A percentile compares a stretch with the other conserved stretches of the same genome.
Conservation (phyloP, 352 stramenopile genomes). For the Nothophytophthora sp. region DNA sequence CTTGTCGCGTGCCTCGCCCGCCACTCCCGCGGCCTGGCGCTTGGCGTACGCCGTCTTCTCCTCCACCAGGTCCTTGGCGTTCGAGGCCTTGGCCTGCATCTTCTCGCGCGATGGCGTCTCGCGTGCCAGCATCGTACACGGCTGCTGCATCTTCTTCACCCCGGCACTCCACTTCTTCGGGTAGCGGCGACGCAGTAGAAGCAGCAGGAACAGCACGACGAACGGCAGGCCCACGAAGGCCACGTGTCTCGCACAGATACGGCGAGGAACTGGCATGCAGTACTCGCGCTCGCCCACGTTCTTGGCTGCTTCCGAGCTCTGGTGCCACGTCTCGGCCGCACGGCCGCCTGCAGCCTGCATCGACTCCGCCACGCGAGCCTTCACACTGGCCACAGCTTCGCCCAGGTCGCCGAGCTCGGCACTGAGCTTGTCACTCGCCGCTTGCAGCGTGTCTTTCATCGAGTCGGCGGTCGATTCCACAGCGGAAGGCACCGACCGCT, state of each 20-base stretch:
- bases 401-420: conserved; percentile 29
- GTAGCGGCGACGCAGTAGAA: conserved; percentile 58
- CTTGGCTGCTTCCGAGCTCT: conserved; percentile 51
- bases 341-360: conserved; percentile 36
- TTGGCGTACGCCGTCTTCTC: conserved; percentile 39
- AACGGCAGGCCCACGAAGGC: conserved; percentile 43
- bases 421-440: conserved; percentile 37
- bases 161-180: conserved; percentile 65
- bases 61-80: conserved; percentile 11
- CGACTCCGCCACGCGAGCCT: conserved; percentile 51
- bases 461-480: conserved; percentile 23
- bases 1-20: conserved; percentile 35
- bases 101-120: conserved; percentile 41
- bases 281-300: conserved; percentile 47
- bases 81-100: conserved; percentile 24
- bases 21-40: conserved; percentile 29
- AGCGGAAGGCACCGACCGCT: conserved; percentile 10
- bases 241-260: conserved; percentile 50
- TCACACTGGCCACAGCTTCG: conserved; percentile 45
- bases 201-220: conserved; percentile 30
- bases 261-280: conserved; percentile 51
- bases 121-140: conserved; percentile 44
- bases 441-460: conserved; percentile 33
- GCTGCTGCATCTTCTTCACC: conserved; percentile 50
- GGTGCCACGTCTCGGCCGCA: conserved; percentile 55